Percentiles rank a stretch among this genome's conserved stretches.
These are phyloP conservation scores for Kwoniella europaea DNA, from an alignment of 768 basidiomycete species.

Conservation along the genomic window DNA sequence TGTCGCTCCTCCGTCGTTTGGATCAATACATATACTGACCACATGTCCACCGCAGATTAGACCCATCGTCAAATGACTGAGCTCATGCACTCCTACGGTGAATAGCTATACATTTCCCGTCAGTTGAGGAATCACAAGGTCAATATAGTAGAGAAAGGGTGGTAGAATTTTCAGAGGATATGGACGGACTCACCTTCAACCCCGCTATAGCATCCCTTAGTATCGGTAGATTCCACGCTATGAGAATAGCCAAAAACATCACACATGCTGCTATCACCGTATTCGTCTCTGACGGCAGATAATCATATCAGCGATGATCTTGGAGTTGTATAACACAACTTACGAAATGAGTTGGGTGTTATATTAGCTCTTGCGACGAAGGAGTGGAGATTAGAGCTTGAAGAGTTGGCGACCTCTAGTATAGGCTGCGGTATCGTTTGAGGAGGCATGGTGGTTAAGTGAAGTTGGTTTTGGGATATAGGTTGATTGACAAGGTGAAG, in stretches of 20 bases:
- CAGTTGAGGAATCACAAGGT: too few relatives aligned
- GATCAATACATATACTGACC: constrained; percentile 54
- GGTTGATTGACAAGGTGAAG: not conserved
- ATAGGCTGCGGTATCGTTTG: not conserved
- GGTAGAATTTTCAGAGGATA: too few relatives aligned
- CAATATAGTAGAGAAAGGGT: too few relatives aligned
- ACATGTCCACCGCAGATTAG: constrained; percentile 56
- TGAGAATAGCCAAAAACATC: constrained; percentile 51
- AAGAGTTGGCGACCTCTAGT: not conserved
- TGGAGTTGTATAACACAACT: constrained; percentile 2
- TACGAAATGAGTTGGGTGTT: constrained; percentile 45
- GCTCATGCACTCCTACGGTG: constrained; percentile 51
- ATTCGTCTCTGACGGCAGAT: constrained; percentile 44
- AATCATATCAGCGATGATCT: constrained; percentile 1
- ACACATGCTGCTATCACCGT: constrained; percentile 56
- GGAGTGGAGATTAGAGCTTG: constrained; percentile 15
- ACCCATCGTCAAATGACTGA: constrained; percentile 53
- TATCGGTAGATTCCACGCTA: constrained; percentile 56
- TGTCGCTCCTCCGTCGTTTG: constrained; percentile 52
- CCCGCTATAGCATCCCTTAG: constrained; percentile 54
- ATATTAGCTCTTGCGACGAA: constrained; percentile 24
- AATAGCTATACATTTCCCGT: constrained; percentile 40
- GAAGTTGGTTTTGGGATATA: not conserved
- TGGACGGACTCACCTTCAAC: constrained; percentile 48
- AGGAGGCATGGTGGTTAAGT: not conserved